Conservation (phyloP, 495 filamentous ascomycete genomes). For the Penicillium angulare region DNA sequence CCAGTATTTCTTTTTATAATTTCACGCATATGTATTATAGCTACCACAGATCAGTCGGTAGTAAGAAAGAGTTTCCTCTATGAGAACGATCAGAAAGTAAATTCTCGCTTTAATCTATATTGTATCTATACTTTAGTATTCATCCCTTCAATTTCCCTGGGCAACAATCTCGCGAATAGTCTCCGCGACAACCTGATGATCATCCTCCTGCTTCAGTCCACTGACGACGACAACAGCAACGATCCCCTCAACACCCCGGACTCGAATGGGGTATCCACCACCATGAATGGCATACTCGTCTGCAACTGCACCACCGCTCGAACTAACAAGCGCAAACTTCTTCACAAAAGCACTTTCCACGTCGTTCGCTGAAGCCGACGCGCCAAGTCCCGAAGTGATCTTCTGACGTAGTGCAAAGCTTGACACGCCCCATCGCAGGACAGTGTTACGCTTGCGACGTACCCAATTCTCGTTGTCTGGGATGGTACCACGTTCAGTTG, state of each 20-base stretch:
- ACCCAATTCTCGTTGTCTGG: constrained; percentile 64
- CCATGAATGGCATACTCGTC: constrained; percentile 73
- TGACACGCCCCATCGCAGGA: constrained; percentile 64
- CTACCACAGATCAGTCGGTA: too few species aligned
- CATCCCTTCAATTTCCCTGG: constrained; percentile 13
- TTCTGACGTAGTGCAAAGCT: constrained; percentile 67
- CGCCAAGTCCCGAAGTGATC: constrained; percentile 31
- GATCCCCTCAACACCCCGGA: constrained; percentile 67
- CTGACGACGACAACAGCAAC: constrained; percentile 73
- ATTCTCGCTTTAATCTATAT: too few species aligned
- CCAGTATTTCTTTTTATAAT: too few species aligned
- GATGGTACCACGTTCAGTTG: constrained; percentile 53
- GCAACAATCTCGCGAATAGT: constrained; percentile 52
- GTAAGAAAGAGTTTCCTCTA: too few species aligned
- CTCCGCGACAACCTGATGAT: constrained; percentile 72
- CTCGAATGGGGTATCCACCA: constrained; percentile 67
- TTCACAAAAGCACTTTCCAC: constrained; percentile 58
- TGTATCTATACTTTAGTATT: too few species aligned
- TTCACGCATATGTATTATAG: too few species aligned
- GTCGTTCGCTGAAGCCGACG: constrained; percentile 25
- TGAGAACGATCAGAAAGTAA: too few species aligned
- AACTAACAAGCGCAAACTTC: constrained; percentile 52
- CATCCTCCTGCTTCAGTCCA: constrained; percentile 73
- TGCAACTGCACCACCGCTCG: constrained; percentile 42
- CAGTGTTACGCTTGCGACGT: constrained; percentile 63